Evolutionary conservation across 192 early-diverging fungal species (phyloP), one percentile per base, ranked within the genome.

Genomic region (Chytriomyces sp.): DNA sequence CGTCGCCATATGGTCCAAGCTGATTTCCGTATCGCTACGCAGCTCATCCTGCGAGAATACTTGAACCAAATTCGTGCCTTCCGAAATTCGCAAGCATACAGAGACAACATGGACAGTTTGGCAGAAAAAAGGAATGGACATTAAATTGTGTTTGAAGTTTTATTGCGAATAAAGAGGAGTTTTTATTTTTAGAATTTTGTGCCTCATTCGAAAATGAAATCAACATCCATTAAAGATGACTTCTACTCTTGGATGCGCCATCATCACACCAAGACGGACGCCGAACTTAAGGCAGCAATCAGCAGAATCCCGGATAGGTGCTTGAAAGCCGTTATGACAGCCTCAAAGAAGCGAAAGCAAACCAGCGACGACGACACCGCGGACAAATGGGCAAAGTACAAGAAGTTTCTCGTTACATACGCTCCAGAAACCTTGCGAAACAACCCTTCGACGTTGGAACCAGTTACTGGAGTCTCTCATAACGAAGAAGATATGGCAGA

Each of bases 361-460:
- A n/a, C 9, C n/a, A 11, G 10, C 53, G 53, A 57, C 53, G n/a
- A 57, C 53, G 53, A 57, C 9, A 57, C 53, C 53, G 53, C 9
- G 10, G 53, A 57, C 53, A 57, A 57, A 57, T 57, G 53, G 53
- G 53, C 53, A 57, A 57, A 57, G 53, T 57, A 57, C 53, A 57
- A 57, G 53, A 57, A 57, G 53, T 57, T 57, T 57, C 53, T 57
- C 53, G 53, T 57, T n/a, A 57, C 53, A 57, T 57, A 57, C 53
- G 53, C 53, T 57, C 53, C 53, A 57, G 53, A 57, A 57, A 57
- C 53, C 53, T 57, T 57, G 53, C 53, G 53, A 57, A 57, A 57
- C 53, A 57, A 57, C 53, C 53, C 53, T 57, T 57, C 53, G 53
- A 57, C 53, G 53, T 57, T 57, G 53, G 53, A 57, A 57, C 53